Base-by-base conservation (phyloP, 805 yeast genomes). In the Zygosaccharomyces bailii region DNA sequence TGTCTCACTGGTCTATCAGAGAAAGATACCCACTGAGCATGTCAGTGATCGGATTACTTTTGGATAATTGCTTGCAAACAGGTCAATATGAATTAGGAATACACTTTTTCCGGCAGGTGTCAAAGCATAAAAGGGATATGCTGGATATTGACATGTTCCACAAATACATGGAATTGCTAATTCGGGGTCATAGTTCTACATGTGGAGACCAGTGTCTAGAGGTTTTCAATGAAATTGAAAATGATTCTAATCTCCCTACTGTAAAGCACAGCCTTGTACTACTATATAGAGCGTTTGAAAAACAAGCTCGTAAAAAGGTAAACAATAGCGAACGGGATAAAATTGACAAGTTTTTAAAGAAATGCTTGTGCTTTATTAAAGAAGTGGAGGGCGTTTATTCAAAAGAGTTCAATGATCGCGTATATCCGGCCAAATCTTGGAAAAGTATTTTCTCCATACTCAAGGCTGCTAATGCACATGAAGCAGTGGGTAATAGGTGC, bases 221-320 rank as follows among this genome's bases (percentile, higher is more conserved):
- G 17, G 42, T 49, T 2, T 50, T 49, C 36, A 32, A 51, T 16
- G 41, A 42, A 4, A 39, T 54, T 14, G 55, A 57, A 8, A 16
- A 44, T 2, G 41, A 41, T 9, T 44, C 46, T 7, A 31, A 41
- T n/a, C 23, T 49, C 1, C 34, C 46, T 13, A 33, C 41, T 9
- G 39, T 54, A 4, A 53, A 45, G 19, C 56, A 52, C 16, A 48
- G 55, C 2, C 19, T 60, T 20, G 34, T 56, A 4, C 30, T 59
- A 19, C 47, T 57, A 5, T 61, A 60, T 37, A 51, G 52, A 45
- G 55, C 65, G 4, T 59, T 59, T 32, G 48, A 49, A 20, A 55
- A 46, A 27, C 61, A 57, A 39, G 54, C 65, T 3, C 24, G 36
- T 9, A 63, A 54, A 31, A 47, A 47, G 19, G 39, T 27, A 10